phyloP scores from a whole-genome alignment of 1,284 basidiomycete genomes.

The Rhodotorula sp. region DNA sequence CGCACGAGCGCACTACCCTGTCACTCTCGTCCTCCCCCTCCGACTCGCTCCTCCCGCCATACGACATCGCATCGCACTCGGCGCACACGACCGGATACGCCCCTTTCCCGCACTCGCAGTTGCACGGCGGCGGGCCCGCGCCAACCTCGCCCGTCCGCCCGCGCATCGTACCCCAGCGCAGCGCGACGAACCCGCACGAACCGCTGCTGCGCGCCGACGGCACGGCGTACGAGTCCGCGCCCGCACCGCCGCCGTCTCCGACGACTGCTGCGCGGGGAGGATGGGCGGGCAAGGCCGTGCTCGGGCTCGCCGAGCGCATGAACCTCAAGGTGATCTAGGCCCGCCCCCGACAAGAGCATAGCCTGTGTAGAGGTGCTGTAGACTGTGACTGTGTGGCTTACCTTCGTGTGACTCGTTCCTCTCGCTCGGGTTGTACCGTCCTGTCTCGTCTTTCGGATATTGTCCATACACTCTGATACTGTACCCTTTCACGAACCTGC shows the following conservation, averaged over 20 bases:
- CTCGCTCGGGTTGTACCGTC: no score
- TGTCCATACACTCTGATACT: no score
- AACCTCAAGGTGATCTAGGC: not conserved
- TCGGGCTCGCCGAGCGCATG: constrained; percentile 16
- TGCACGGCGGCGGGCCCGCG: not conserved
- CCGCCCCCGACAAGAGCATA: no score
- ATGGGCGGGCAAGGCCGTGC: constrained; percentile 11
- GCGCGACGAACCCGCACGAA: not conserved
- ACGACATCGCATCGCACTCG: not conserved
- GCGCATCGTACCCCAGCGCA: not conserved
- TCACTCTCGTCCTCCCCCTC: not conserved
- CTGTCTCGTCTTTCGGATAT: no score
- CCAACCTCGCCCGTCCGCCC: not conserved
- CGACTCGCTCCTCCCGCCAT: constrained; percentile 5
- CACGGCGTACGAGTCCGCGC: not conserved
- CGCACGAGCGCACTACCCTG: not conserved
- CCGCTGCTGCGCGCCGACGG: not conserved
- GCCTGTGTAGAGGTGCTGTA: no score
- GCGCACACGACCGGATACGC: not conserved
- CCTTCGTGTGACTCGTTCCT: no score
- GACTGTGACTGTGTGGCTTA: no score
- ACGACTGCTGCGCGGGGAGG: not conserved
- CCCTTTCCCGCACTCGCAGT: not conserved
- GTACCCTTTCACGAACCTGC: no score
- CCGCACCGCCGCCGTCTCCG: not conserved